phyloP scores from a whole-genome alignment of 371 early-diverging fungal species.

The Mortierella polycephala region DNA sequence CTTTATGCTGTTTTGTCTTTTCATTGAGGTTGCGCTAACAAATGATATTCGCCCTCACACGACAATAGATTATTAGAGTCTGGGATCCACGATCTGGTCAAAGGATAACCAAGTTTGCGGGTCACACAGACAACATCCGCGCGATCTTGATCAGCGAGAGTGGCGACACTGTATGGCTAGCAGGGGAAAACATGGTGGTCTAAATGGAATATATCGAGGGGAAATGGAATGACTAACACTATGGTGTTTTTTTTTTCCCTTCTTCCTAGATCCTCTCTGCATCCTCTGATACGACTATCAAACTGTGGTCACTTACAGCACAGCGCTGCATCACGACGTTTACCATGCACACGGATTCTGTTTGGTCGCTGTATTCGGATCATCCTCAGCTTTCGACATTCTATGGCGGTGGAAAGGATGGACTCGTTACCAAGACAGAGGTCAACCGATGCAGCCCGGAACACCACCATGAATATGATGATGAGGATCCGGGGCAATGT shows the following conservation, averaged over 20 bases:
- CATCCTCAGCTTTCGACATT: conserved; percentile 88
- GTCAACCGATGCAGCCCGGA: conserved; percentile 43
- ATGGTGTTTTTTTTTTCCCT: not conserved
- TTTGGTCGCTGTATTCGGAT: conserved; percentile 90
- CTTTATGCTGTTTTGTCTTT: not conserved
- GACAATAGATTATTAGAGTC: conserved; percentile 71
- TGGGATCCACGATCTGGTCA: conserved; percentile 89
- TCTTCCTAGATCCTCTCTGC: conserved; percentile 81
- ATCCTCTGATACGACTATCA: conserved; percentile 90
- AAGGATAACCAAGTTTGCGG: conserved; percentile 81
- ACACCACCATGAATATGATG: conserved; percentile 55
- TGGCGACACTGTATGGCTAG: conserved; percentile 76
- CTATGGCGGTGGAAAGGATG: conserved; percentile 93
- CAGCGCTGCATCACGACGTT: conserved; percentile 91
- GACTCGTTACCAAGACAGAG: conserved; percentile 85
- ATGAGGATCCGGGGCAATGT: conserved; percentile 70
- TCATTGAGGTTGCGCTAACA: not conserved
- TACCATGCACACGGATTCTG: conserved; percentile 87
- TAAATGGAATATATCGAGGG: not conserved
- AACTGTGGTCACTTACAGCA: conserved; percentile 92
- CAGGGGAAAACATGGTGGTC: not conserved
- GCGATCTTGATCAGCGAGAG: conserved; percentile 88
- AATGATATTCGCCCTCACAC: not conserved
- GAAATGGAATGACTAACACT: not conserved
- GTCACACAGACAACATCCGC: conserved; percentile 95